These are phyloP conservation scores for Rhododendron henanense DNA, from an alignment of 148 eudicot genomes.

Conservation along the genomic window DNA sequence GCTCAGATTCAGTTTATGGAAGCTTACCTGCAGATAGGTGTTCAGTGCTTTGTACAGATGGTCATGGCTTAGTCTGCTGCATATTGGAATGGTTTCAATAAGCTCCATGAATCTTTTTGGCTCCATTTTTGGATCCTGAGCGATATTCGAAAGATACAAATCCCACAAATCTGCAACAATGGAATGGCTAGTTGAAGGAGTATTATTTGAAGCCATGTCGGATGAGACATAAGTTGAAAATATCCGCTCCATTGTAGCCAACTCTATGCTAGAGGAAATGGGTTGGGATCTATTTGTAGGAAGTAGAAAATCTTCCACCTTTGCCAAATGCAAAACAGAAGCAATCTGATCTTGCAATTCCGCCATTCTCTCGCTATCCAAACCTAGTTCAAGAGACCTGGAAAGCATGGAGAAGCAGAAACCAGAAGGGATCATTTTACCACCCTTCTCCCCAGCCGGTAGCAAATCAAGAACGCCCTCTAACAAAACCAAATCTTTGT, in stretches of 20 bases:
- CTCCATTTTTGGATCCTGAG: conserved; percentile 41
- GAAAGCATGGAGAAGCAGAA: conserved; percentile 73
- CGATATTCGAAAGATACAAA: conserved; percentile 47
- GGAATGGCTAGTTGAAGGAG: conserved; percentile 31
- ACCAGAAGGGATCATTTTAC: conserved; percentile 64
- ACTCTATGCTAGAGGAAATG: conserved; percentile 34
- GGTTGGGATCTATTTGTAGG: conserved; percentile 23
- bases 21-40: conserved; percentile 54
- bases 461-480: conserved; percentile 62
- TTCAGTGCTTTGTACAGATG: conserved; percentile 68
- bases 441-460: conserved; percentile 43
- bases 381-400: conserved; percentile 46
- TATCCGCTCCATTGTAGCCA: conserved; percentile 55
- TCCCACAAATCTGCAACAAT: conserved; percentile 87
- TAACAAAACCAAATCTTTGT: conserved; percentile 25
- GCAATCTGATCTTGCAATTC: conserved; percentile 58
- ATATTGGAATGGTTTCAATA: conserved; percentile 57
- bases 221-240: conserved; percentile 45
- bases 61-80: conserved; percentile 68
- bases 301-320: conserved; percentile 62
- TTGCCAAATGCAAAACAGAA: conserved; percentile 54
- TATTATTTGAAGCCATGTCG: conserved; percentile 28
- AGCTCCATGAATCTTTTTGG: conserved; percentile 53
- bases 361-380: conserved; percentile 24
- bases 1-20: neutral